phyloP scores from a whole-genome alignment of 2,329 filamentous ascomycete species.

The Phoma sp. region DNA sequence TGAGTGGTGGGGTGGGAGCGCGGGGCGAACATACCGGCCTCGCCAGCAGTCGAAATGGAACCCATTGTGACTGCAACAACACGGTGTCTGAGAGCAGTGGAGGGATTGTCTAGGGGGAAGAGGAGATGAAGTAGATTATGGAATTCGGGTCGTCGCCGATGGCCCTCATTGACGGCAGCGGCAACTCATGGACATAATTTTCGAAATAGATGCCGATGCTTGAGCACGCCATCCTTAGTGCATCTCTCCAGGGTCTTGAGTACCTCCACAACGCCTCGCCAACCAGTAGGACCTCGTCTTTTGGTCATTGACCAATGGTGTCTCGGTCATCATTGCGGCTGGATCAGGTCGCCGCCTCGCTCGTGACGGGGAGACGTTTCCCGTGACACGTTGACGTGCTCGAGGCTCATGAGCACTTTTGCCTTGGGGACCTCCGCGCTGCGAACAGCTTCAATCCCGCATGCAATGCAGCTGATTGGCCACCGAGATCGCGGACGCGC shows the following conservation, averaged over 20 bases:
- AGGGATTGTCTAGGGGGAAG: constrained; percentile 25
- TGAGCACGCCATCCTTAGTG: constrained; percentile 22
- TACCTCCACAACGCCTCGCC: constrained; percentile 11
- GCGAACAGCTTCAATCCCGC: not conserved
- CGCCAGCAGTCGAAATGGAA: constrained; percentile 50
- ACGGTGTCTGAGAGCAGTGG: constrained; percentile 28
- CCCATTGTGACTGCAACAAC: constrained; percentile 41
- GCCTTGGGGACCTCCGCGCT: not conserved
- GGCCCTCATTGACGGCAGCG: constrained; percentile 32
- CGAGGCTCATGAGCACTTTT: not conserved
- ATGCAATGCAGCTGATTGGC: constrained; percentile 12
- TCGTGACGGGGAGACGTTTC: constrained; percentile 9
- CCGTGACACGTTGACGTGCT: constrained; percentile 10
- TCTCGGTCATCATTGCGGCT: constrained; percentile 8
- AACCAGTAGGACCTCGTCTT: constrained; percentile 14
- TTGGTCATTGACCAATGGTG: constrained; percentile 18
- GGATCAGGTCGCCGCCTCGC: constrained; percentile 10
- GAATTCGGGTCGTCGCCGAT: constrained; percentile 38
- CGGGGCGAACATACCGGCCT: constrained; percentile 46
- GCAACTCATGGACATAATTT: constrained; percentile 33
- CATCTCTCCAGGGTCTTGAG: constrained; percentile 16
- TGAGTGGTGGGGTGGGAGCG: constrained; percentile 25
- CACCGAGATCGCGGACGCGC: constrained; percentile 14
- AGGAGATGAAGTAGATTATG: constrained; percentile 23
- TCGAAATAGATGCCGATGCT: constrained; percentile 30